A percentile compares a stretch with the other conserved stretches of the same genome.
phyloP scores from a whole-genome alignment of 306 rosid genomes.

The Malus sylvestris region DNA sequence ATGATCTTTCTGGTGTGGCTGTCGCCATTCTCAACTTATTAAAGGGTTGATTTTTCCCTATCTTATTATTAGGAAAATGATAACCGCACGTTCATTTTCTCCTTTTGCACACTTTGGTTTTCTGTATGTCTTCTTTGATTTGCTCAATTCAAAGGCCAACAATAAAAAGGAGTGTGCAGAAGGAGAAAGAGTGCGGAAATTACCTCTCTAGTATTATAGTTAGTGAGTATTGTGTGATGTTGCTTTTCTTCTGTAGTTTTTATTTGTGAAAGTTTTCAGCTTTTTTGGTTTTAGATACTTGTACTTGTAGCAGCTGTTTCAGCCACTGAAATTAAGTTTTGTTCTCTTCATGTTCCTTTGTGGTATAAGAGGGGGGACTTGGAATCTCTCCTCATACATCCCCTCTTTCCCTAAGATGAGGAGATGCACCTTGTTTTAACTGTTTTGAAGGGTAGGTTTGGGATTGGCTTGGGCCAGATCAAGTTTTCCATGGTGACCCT shows the following conservation, averaged over 20 bases:
- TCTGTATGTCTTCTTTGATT: background rate
- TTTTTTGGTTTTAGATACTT: background rate
- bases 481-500: background rate
- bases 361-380: background rate
- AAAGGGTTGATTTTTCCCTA: slow-evolving; percentile 23
- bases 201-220: background rate
- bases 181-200: no score
- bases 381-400: no score
- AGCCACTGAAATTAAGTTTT: background rate
- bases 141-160: background rate
- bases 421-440: background rate
- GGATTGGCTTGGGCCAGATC: background rate
- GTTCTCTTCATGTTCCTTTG: background rate
- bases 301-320: background rate
- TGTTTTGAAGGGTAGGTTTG: background rate
- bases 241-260: background rate
- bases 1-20: slow-evolving; percentile 51
- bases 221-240: background rate
- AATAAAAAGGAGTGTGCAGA: no score
- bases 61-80: background rate
- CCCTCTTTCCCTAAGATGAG: background rate
- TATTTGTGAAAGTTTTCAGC: background rate
- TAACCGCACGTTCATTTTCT: background rate
- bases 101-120: background rate
- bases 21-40: slow-evolving; percentile 46